Evolutionary conservation across 805 yeast genomes (phyloP).

Genomic region (Phaffomyces thermotolerans): DNA sequence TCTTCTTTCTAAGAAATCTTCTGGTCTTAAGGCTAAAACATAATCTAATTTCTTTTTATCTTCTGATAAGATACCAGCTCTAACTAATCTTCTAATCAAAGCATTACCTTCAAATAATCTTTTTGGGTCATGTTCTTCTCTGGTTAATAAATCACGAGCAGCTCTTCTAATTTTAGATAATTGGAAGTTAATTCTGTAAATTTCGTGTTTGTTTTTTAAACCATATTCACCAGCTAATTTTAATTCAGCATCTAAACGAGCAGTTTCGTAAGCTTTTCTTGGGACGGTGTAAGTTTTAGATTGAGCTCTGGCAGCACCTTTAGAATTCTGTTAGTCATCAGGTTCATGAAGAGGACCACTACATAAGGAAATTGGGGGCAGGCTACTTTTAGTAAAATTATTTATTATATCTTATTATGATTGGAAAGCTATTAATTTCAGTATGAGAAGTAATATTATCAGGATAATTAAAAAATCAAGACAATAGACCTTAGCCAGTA

Average conservation of each 20-base stretch:
- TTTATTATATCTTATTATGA: too few species aligned
- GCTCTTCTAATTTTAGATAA: slow-evolving; percentile 99
- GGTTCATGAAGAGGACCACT: neutral
- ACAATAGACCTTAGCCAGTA: too few species aligned
- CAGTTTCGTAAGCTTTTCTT: slow-evolving; percentile 98
- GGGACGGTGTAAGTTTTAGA: slow-evolving; percentile 99
- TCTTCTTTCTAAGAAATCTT: slow-evolving; percentile 99
- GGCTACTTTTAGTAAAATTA: too few species aligned
- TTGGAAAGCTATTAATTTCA: slow-evolving; percentile 3
- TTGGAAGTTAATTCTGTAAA: slow-evolving; percentile 99
- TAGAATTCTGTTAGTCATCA: slow-evolving; percentile 14
- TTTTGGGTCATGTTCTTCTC: slow-evolving; percentile 99
- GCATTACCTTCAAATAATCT: slow-evolving; percentile 99
- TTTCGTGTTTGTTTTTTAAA: slow-evolving; percentile 99
- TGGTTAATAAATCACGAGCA: slow-evolving; percentile 99
- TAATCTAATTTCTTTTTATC: slow-evolving; percentile 99
- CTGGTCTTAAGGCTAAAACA: slow-evolving; percentile 95
- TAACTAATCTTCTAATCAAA: slow-evolving; percentile 98
- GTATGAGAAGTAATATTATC: neutral
- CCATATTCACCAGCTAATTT: slow-evolving; percentile 99
- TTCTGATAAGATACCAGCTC: slow-evolving; percentile 98
- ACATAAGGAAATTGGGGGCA: neutral
- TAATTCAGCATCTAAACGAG: slow-evolving; percentile 99
- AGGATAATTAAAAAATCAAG: neutral
- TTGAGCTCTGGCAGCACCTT: slow-evolving; percentile 98